These are phyloP conservation scores for Teunomyces aglyptinius DNA, from an alignment of 805 yeast species.

Conservation along the genomic window DNA sequence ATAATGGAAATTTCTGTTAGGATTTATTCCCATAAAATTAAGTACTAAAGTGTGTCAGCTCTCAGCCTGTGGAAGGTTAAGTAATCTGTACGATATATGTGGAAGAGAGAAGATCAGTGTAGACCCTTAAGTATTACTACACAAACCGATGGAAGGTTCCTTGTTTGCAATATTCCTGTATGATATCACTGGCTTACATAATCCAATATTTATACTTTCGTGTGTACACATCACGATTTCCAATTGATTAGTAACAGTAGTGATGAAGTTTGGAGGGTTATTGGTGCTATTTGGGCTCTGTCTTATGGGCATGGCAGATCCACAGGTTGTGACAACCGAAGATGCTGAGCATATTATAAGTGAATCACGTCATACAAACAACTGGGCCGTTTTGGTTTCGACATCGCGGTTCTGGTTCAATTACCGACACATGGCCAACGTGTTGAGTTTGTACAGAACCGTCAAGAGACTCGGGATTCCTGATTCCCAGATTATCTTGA, in stretches of 20 bases:
- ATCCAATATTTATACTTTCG: too few species aligned
- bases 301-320: constrained; percentile 6
- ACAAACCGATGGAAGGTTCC: too few species aligned
- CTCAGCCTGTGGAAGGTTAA: too few species aligned
- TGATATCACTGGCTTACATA: too few species aligned
- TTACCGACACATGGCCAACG: constrained; percentile 97
- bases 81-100: too few species aligned
- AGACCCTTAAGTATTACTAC: too few species aligned
- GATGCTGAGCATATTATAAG: constrained; percentile 22
- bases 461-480: constrained; percentile 96
- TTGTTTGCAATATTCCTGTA: too few species aligned
- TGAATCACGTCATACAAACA: constrained; percentile 55
- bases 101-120: too few species aligned
- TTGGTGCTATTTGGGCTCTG: constrained; percentile 6
- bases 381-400: constrained; percentile 88
- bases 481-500: constrained; percentile 92
- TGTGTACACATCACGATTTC: background rate
- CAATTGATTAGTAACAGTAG: background rate
- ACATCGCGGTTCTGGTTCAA: constrained; percentile 98
- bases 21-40: too few species aligned
- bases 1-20: too few species aligned
- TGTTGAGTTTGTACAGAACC: constrained; percentile 88
- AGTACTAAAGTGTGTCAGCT: too few species aligned
- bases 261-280: background rate
- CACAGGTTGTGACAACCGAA: constrained; percentile 13